Evolutionary conservation across 1,284 basidiomycete genomes (phyloP), one percentile per base, ranked within the genome.

Genomic region (Psilocybe mexicana): DNA sequence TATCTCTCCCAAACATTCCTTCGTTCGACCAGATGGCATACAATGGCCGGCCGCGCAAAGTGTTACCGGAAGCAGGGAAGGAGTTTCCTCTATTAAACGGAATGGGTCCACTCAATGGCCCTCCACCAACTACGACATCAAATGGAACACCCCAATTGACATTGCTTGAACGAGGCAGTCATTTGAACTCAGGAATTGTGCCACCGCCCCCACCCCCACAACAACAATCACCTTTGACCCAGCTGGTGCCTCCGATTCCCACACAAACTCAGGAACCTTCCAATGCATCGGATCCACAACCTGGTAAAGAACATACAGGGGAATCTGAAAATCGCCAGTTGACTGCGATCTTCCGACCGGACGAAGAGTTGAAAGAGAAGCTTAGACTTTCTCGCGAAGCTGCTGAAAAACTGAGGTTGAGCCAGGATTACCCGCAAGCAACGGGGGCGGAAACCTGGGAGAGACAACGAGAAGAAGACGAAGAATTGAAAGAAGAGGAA

Each of bases 311-410:
- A 48, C 76, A 76, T 57, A 79, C 80, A 25, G 66, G 69, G 8
- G 82, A 85, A 52, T 68, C 76, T 8, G 84, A 87, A 57, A 71
- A 74, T 6, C 81, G 81, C 57, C 81, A 80, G 49, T 67, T 88
- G 38, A 96, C 94, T 12, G 90, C 92, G 12, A 93, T 96, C 55
- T 96, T 94, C 74, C 82, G 90, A 49, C 92, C 93, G 0, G 93
- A 94, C 65, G 88, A 88, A 65, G 84, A 92, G 61, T 96, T 93
- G 93, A 88, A 85, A 68, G 91, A 93, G 71, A 85, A 82, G 69
- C 69, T 89, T 57, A 80, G 86, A 54, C 74, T 80, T 59, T 80
- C 86, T 25, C 85, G 87, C 63, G 85, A 87, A 63, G 79, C 80
- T 59, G 72, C 82, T 72, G 76, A 87, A 70, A 76, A 77, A 63